Conservation (phyloP, 257 asterid genomes). For the Forsythia viridissima region DNA sequence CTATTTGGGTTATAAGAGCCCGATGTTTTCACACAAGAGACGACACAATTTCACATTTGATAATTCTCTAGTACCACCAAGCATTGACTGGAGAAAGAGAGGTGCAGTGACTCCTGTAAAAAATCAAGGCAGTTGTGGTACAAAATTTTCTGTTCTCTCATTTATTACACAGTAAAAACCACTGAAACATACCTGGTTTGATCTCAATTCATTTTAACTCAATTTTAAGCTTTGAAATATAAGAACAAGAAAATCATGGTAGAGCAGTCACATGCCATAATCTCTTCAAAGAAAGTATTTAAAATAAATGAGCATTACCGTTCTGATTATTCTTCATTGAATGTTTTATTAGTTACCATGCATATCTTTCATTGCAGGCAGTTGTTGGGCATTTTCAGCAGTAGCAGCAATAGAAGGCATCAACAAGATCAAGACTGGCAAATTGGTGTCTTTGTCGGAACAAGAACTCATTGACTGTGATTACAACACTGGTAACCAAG, state of each 20-base stretch:
- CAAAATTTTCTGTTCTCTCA: background rate
- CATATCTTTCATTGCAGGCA: slow-evolving; percentile 43
- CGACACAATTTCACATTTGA: background rate
- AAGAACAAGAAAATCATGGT: background rate
- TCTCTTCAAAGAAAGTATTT: background rate
- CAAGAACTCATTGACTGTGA: slow-evolving; percentile 75
- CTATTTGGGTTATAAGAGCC: slow-evolving; percentile 47
- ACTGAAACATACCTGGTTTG: too few species aligned
- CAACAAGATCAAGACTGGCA: slow-evolving; percentile 57
- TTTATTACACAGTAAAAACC: background rate
- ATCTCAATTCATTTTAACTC: background rate
- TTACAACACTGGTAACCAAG: slow-evolving; percentile 30
- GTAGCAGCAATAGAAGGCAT: slow-evolving; percentile 74
- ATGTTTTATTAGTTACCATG: background rate
- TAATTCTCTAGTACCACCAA: slow-evolving; percentile 22
- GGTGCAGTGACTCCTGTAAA: slow-evolving; percentile 69
- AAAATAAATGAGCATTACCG: too few species aligned
- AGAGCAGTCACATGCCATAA: background rate
- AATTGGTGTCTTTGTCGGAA: slow-evolving; percentile 59
- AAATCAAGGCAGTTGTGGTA: slow-evolving; percentile 66
- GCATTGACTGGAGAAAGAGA: slow-evolving; percentile 63
- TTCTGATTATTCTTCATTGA: too few species aligned
- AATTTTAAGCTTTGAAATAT: background rate
- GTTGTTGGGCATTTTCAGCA: slow-evolving; percentile 85
- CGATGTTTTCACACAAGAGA: background rate